Base-by-base conservation (phyloP, 2,329 filamentous ascomycete species). In the Rhytidhysteron rufulum region DNA sequence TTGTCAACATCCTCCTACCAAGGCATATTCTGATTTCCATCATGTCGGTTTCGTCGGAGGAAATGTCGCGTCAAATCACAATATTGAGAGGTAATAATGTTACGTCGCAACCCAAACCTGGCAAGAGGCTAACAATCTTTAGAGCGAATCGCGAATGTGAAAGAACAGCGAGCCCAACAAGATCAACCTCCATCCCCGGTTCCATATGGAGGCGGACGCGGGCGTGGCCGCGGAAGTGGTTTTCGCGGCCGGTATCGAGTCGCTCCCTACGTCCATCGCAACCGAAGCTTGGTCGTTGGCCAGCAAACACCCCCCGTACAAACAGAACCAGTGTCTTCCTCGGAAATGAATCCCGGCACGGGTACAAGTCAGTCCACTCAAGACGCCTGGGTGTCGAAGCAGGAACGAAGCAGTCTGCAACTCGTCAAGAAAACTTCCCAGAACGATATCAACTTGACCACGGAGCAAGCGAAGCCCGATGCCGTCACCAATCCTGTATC, bases 391-490 rank as follows among this genome's bases (percentile, higher is more conserved):
- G 78, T 93, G 31, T 78, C 82, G 5, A 86, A 83, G 59, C 83
- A 74, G 36, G 86, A 86, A 60, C 83, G 85, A 36, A 86, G 90
- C 58, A 78, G 24, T 27, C 24, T 86, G 58, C 87, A 94, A 62
- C 71, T 94, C 30, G 93, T 94, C 65, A 94, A 91, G 59, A 79
- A 83, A 16, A 79, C 80, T 13, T 78, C 91, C 1, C n/a, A n/a
- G n/a, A n/a, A n/a, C n/a, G n/a, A n/a, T n/a, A n/a, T n/a, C n/a
- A n/a, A n/a, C n/a, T n/a, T 86, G 53, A 86, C 81, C 2, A 73
- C 78, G 11, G 72, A 75, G 45, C 74, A 78, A 40, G 81, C 78
- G 50, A 66, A 79, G 34, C 69, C 70, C 16, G 66, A n/a, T n/a
- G n/a, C n/a, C n/a, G n/a, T n/a, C n/a, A n/a, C n/a, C n/a, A n/a